Conservation (phyloP, 768 basidiomycete genomes). For the Tylopilus cervinicoccineus region DNA sequence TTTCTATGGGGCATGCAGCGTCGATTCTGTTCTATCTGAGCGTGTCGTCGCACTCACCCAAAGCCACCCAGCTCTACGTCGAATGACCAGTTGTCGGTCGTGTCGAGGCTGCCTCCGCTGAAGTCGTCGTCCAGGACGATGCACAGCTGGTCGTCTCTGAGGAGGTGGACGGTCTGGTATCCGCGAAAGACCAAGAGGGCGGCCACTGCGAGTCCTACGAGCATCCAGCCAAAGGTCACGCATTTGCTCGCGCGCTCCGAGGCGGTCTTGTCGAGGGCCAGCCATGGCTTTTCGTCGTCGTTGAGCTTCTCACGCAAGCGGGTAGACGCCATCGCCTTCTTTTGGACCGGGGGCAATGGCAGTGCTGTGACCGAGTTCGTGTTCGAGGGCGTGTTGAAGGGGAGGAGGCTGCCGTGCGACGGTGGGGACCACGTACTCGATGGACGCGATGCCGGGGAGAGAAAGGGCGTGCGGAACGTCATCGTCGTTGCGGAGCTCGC, state of each 20-base stretch:
- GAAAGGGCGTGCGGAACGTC: conserved; percentile 62
- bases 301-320: conserved; percentile 50
- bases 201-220: conserved; percentile 40
- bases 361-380: conserved; percentile 29
- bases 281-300: conserved; percentile 45
- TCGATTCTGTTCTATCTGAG: neutral
- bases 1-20: conserved; percentile 27
- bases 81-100: conserved; percentile 39
- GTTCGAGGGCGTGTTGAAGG: conserved; percentile 24
- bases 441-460: conserved; percentile 67
- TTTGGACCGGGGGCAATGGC: conserved; percentile 41
- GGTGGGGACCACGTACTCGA: conserved; percentile 61
- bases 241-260: conserved; percentile 40
- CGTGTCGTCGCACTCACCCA: conserved; percentile 30
- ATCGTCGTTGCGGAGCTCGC: conserved; percentile 39
- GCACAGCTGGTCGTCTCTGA: conserved; percentile 36
- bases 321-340: conserved; percentile 39
- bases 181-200: conserved; percentile 46
- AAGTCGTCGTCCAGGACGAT: conserved; percentile 51
- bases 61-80: conserved; percentile 55
- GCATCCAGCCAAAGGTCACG: conserved; percentile 40
- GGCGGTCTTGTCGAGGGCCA: conserved; percentile 32
- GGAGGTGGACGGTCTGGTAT: conserved; percentile 36
- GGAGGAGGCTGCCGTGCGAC: conserved; percentile 29
- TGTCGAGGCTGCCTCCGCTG: conserved; percentile 35